Base-by-base conservation (phyloP, 1,284 basidiomycete species). In the Athelia sp. region DNA sequence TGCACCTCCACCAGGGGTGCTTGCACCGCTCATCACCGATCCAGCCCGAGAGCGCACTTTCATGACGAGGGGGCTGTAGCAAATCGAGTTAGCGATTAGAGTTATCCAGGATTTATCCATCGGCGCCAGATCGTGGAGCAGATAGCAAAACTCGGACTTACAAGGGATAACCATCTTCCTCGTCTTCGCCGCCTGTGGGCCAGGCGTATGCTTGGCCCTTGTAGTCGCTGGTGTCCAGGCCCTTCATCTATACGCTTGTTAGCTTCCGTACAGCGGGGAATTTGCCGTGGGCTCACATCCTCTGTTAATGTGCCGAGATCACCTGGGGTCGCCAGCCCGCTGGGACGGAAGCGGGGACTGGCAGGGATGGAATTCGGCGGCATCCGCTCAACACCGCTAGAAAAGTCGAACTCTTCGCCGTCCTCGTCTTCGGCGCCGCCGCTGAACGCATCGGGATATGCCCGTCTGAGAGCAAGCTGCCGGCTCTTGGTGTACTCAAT, bases 401-500 rank as follows among this genome's bases (percentile, higher is more conserved):
- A 61, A 53, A 72, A 70, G 55, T 68, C 69, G 59, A 71, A 69
- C 42, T 74, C 76, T 51, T 87, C 84, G 49, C 82, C 81, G 54
- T 84, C 84, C 52, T 74, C 67, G 26, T 73, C 79, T 1, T 71
- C 79, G 23, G 67, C 74, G 2, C 61, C 64, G 31, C 72, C 74
- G 54, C 78, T 82, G 71, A 98, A 99, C 51, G 89, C 85, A 60
- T 98, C 94, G 1, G 96, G 96, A 68, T 99, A 98, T 11, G 96
- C 96, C 45, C 96, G 78, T 55, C 96, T 76, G 49, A 99, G 76
- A 22, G 93, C 93, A 50, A 98, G 75, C 71, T 97, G 94, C 46
- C 96, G 76, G 32, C 93, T 90, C 74, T 98, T 99, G 64, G 88
- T 87, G 69, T 99, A 99, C 69, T 99, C 96, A 56, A 98, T 83